Base-by-base conservation (phyloP, 768 basidiomycete species). In the Suillus subaureus region DNA sequence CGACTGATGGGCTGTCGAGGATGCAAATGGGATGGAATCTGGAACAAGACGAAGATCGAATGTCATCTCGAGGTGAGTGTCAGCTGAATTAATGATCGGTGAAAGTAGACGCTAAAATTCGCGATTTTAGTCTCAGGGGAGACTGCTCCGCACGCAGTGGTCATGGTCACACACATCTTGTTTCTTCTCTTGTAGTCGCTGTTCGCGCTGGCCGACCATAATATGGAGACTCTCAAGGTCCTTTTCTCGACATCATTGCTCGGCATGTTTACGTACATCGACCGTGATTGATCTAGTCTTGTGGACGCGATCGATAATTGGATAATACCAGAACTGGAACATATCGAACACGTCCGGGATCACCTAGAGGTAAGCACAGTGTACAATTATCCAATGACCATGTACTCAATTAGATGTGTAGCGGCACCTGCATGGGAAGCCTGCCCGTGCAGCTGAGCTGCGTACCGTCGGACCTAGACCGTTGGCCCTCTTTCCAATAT, bases 261-360 rank as follows among this genome's bases (percentile, higher is more conserved):
- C 1, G 71, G 74, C 42, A 72, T 73, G 71, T 61, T 69, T n/a
- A 64, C 65, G 15, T 64, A 63, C 54, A 66, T 74, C 63, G 72
- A 70, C 23, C 62, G 72, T n/a, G 71, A 74, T 40, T 74, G 73
- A 71, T 64, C 67, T 28, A 45, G 8, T 6, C 68, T 72, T 33
- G 39, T 74, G 13, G 15, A 62, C 15, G 51, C 61, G 57, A 45
- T 74, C 18, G 70, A 68, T 52, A 72, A 65, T 0, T 67, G 72
- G 8, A 28, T 51, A n/a, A 35, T 72, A 4, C 73, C 68, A 2
- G 58, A 69, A 11, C 65, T 64, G 57, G 73, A 74, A 54, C 65
- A 71, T 52, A 64, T 56, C 7, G 52, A 54, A 3, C 64, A 69
- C 28, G 69, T 73, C 23, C 64, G 58, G n/a, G 21, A 69, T 21